Percentiles rank a stretch among this genome's conserved stretches.
These are phyloP conservation scores for Sordariomycetes sp. DNA, from an alignment of 2,329 filamentous ascomycete genomes.

Conservation along the genomic window DNA sequence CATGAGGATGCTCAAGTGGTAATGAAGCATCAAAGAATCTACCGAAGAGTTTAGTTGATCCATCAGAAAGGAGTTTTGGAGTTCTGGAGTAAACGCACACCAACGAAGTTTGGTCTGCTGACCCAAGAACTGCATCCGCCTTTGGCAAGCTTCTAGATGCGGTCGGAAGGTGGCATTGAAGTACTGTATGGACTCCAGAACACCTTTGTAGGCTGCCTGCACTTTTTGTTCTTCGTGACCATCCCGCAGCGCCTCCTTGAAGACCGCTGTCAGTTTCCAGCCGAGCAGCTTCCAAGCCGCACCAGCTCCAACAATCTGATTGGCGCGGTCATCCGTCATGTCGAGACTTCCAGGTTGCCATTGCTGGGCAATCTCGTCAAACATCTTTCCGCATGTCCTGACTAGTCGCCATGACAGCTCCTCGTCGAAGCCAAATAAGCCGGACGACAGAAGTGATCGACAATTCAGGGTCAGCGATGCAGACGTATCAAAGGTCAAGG, in stretches of 20 bases:
- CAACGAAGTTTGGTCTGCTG: conserved; percentile 20
- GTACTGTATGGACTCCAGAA: conserved; percentile 15
- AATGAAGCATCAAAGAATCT: conserved; percentile 23
- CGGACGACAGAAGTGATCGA: conserved; percentile 26
- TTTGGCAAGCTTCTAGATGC: conserved; percentile 17
- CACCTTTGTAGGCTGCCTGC: conserved; percentile 12
- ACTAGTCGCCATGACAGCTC: conserved; percentile 19
- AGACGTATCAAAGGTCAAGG: conserved; percentile 30
- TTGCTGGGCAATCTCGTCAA: conserved; percentile 14
- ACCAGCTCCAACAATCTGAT: conserved; percentile 17
- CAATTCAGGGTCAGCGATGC: conserved; percentile 29
- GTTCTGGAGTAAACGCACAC: conserved; percentile 18
- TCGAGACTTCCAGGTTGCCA: conserved; percentile 14
- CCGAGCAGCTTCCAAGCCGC: conserved; percentile 19
- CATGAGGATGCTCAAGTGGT: conserved; percentile 21
- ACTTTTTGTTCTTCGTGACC: conserved; percentile 20
- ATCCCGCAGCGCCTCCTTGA: conserved; percentile 20
- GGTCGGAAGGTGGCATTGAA: conserved; percentile 17
- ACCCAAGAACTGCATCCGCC: conserved; percentile 18
- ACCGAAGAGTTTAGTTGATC: not conserved
- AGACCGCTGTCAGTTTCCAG: conserved; percentile 20
- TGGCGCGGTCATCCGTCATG: conserved; percentile 20
- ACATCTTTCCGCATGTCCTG: conserved; percentile 16
- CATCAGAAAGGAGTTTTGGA: not conserved
- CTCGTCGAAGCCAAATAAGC: conserved; percentile 20